Conservation (phyloP, 257 asterid species). For the Vinca minor region DNA sequence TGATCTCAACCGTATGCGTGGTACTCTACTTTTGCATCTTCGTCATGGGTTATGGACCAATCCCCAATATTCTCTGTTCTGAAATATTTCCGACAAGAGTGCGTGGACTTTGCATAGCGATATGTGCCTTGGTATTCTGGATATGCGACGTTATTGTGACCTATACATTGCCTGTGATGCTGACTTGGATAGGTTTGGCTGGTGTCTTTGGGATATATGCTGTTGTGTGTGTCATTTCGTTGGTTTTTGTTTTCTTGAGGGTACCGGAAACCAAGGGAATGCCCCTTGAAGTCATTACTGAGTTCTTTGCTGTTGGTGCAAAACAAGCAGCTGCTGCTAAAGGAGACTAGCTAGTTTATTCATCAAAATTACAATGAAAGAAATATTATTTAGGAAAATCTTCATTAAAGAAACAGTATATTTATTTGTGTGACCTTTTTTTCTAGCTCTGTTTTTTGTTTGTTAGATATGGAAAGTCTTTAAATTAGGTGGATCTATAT, state of each 20-base stretch:
- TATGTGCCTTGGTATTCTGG: constrained; percentile 83
- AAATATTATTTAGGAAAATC: too few relatives aligned
- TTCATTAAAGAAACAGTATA: not conserved
- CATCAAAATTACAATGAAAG: not conserved
- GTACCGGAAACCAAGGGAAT: constrained; percentile 85
- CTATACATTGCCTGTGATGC: constrained; percentile 70
- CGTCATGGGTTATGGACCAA: constrained; percentile 84
- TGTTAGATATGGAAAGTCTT: not conserved
- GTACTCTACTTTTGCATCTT: constrained; percentile 81
- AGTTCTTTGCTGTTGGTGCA: constrained; percentile 82
- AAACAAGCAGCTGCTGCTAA: constrained; percentile 33
- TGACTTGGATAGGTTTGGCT: constrained; percentile 60
- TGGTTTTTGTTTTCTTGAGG: constrained; percentile 62
- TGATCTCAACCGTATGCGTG: constrained; percentile 67
- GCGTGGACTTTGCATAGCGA: constrained; percentile 88
- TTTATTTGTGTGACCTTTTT: not conserved
- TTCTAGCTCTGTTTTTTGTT: not conserved
- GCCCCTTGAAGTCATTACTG: constrained; percentile 81
- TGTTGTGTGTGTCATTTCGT: constrained; percentile 52
- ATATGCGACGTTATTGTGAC: constrained; percentile 83
- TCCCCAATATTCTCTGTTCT: constrained; percentile 81
- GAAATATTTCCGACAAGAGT: constrained; percentile 85
- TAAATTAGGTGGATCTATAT: not conserved
- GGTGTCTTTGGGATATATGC: constrained; percentile 79
- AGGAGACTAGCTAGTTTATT: constrained; percentile 20